Base-by-base conservation (phyloP, 2,329 filamentous ascomycete species). In the Pseudogymnoascus pannorum region DNA sequence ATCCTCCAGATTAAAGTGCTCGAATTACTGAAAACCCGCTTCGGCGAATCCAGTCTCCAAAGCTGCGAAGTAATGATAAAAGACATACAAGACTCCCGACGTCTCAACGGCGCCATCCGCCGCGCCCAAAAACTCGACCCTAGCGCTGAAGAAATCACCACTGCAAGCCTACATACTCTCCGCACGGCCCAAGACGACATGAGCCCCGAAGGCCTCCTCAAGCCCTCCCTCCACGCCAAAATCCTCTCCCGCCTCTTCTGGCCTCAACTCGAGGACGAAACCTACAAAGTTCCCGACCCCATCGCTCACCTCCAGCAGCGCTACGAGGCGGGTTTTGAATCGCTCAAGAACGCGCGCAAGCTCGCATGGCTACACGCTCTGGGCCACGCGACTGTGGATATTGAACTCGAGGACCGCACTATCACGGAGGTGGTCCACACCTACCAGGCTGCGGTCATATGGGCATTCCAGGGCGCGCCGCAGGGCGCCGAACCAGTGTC, bases 61-160 rank as follows among this genome's bases (percentile, higher is more conserved):
- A 89, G 90, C 57, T 97, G 92, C 73, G 93, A 99, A 71, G 94
- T 99, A 69, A 99, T 99, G 94, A 83, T 99, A 62, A 90, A 88
- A 65, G 94, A 99, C 72, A 89, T 97, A 35, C 83, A 89, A 66
- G 92, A 97, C 70, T 96, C 92, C 1, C 81, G 82, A 64, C 82
- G 84, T 42, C 84, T 95, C 63, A 89, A 97, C 70, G 76, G 79
- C 6, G 77, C 81, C 11, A 85, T 96, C 54, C 79, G 85, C 42
- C 81, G 79, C 61, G 77, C 77, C 38, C 75, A 79, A 69, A 71
- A 74, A 6, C 68, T 79, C 24, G 69, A 73, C 65, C 64, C 67
- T 61, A 66, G 60, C 64, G 62, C 68, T 57, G 58, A 68, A 60
- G 72, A 70, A 62, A 66, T 68, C 29, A 63, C 66, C 9, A 65